Base-by-base conservation (phyloP, 2,329 filamentous ascomycete species). In the Fusarium hainanense region DNA sequence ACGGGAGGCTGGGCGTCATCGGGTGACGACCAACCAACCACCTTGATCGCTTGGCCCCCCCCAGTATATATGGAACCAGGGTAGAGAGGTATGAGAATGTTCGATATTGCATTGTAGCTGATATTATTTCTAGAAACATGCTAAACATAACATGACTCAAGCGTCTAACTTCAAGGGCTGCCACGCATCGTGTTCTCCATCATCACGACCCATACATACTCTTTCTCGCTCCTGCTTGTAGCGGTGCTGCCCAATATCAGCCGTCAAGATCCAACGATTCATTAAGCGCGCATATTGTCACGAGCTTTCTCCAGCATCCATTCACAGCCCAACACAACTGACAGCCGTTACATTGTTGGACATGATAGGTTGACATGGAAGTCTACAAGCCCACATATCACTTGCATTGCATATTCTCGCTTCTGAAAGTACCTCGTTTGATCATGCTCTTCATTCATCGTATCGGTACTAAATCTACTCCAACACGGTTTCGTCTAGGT, bases 221-320 rank as follows among this genome's bases (percentile, higher is more conserved):
- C 47, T 49, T 34, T 44, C 56, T 67, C 50, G 54, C 49, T 27
- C 44, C 43, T 57, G 25, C 43, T 58, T 56, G 18, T 37, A 52
- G 68, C 68, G 68, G 68, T 69, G 68, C 63, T 70, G 68, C 68
- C 68, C 68, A 71, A 70, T 56, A 37, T 61, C 46, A 52, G 41
- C 51, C 48, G 49, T 52, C 11, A 54, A 23, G 42, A 54, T 57
- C 48, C 47, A 58, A 58, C 25, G 18, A 43, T 68, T 42, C 18
- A 50, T 68, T 69, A 71, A 70, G 55, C 64, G 68, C 68, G 50
- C 64, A 58, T 50, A 47, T 46, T 44, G 49, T 66, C 68, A 71
- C 55, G 60, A 52, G 60, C 32, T 40, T 55, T 54, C 54, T 54
- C 50, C 58, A 46, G 34, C 27, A 51, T 66, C 63, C 63, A 66